Conservation (phyloP, 2,329 filamentous ascomycete genomes). For the Curvularia eragrostidis region DNA sequence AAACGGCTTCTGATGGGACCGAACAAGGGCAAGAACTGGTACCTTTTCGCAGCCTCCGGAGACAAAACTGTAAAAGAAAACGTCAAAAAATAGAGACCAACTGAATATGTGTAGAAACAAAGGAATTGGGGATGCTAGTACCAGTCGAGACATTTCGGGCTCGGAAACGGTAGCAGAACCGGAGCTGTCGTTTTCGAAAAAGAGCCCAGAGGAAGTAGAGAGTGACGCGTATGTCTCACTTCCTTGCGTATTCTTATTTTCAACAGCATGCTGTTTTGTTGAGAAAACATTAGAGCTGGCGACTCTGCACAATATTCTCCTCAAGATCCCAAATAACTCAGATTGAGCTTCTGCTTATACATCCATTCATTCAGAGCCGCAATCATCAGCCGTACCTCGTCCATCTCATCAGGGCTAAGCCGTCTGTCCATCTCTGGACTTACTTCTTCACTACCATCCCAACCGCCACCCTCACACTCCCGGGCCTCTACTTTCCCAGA, state of each 20-base stretch:
- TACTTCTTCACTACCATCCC: constrained; percentile 1
- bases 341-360: not conserved
- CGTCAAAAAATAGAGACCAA: not conserved
- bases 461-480: not conserved
- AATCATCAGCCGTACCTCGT: constrained; percentile 3
- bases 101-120: not conserved
- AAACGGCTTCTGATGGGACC: not conserved
- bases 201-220: constrained; percentile 9
- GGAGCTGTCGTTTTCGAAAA: not conserved
- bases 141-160: not conserved
- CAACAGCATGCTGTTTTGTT: no score
- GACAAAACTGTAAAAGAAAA: not conserved
- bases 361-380: not conserved
- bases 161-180: not conserved
- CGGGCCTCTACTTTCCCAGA: constrained; percentile 9
- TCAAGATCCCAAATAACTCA: not conserved
- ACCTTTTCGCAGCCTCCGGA: not conserved
- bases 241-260: not conserved
- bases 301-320: not conserved
- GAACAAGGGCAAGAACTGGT: not conserved
- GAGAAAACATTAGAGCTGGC: not conserved
- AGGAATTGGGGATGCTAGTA: not conserved
- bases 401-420: constrained; percentile 5
- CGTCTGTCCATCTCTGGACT: not conserved
- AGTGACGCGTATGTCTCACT: constrained; percentile 7